Conservation (phyloP, 306 rosid genomes). For the apple (Malus domestica) region DNA sequence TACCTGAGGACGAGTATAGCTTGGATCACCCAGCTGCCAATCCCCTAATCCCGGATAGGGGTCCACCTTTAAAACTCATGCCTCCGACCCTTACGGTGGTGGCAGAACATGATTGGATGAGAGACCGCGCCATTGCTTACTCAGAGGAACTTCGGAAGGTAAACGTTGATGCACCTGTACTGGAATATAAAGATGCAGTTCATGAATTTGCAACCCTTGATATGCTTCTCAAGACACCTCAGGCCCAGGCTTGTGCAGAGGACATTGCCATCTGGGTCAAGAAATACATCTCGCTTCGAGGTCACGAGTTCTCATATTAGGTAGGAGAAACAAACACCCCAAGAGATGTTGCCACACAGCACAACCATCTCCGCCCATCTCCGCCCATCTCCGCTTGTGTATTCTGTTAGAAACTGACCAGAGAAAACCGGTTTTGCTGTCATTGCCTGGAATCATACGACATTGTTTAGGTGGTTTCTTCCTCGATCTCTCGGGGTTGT, state of each 20-base stretch:
- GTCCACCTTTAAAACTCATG: constrained; percentile 78
- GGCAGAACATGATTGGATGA: constrained; percentile 97
- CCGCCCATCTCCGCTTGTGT: constrained; percentile 6
- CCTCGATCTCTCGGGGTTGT: constrained; percentile 15
- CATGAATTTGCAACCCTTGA: constrained; percentile 94
- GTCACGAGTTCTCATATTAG: constrained; percentile 92
- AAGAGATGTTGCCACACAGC: constrained; percentile 13
- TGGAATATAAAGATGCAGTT: constrained; percentile 87
- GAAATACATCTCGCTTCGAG: constrained; percentile 83
- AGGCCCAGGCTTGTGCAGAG: constrained; percentile 87
- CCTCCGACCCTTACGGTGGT: constrained; percentile 92
- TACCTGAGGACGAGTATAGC: constrained; percentile 75
- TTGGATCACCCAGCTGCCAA: constrained; percentile 89
- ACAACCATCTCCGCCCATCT: constrained; percentile 7
- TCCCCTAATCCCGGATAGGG: constrained; percentile 62
- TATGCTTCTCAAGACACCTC: constrained; percentile 82
- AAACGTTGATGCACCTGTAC: constrained; percentile 81
- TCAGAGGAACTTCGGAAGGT: constrained; percentile 93
- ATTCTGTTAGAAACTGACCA: constrained; percentile 12
- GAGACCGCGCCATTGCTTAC: constrained; percentile 96
- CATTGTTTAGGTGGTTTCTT: constrained; percentile 13
- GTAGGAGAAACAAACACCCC: constrained; percentile 14
- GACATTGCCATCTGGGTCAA: constrained; percentile 96
- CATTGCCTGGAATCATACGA: constrained; percentile 8
- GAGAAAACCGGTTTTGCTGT: constrained; percentile 17